Evolutionary conservation across 306 rosid species (phyloP).

Genomic region (Chamaecrista fasciculata): DNA sequence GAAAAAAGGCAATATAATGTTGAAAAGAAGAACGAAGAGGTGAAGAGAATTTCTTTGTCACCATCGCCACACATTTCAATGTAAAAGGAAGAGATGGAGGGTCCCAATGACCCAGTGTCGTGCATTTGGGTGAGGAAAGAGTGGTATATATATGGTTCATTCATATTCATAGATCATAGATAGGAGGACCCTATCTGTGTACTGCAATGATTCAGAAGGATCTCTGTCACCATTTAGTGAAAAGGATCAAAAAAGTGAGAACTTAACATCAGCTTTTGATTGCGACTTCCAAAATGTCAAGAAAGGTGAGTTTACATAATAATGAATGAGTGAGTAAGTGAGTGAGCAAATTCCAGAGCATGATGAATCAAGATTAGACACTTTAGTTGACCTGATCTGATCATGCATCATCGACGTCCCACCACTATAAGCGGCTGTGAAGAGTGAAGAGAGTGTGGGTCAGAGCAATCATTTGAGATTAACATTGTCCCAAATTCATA

Average conservation of each 20-base stretch:
- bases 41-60: neutral
- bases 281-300: neutral
- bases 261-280: neutral
- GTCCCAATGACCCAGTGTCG: neutral
- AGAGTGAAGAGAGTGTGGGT: too few relatives aligned
- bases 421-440: neutral
- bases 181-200: constrained; percentile 15
- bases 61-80: neutral
- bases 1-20: neutral
- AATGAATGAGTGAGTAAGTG: too few relatives aligned
- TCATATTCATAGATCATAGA: neutral
- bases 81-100: constrained; percentile 20
- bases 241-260: constrained; percentile 19
- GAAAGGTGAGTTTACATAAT: neutral
- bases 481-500: neutral
- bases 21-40: neutral
- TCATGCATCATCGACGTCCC: neutral
- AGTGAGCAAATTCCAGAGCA: neutral
- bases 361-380: constrained; percentile 35
- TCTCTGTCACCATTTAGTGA: constrained; percentile 36
- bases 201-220: constrained; percentile 28
- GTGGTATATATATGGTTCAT: neutral
- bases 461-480: neutral
- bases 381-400: constrained; percentile 32
- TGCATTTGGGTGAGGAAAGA: neutral